Base-by-base conservation (phyloP, 73 alveolate genomes). In the Blepharisma japonicum region DNA sequence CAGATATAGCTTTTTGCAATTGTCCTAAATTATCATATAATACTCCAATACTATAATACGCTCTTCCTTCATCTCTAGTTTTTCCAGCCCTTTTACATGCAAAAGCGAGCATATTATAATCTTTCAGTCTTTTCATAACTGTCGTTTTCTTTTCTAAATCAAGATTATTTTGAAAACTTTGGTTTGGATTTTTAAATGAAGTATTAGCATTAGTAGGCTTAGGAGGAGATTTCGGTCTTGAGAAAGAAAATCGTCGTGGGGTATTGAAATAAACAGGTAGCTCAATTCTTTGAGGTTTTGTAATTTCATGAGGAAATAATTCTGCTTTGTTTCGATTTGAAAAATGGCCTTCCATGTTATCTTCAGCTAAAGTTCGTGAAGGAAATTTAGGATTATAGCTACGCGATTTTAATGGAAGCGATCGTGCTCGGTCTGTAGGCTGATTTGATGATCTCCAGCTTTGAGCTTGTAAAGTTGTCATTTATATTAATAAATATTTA, bases 51-150 rank as follows among this genome's bases (percentile, higher is more conserved):
- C 92, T 77, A 77, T 92, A 92, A 77, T 92, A 92, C 9, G 98
- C 96, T 38, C 98, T 71, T 32, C 98, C 98, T 77, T 92, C 98
- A 78, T 92, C 98, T 78, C 94, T 90, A 2, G 94, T 81, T 51
- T 87, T 92, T 11, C 98, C 98, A 48, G 96, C 98, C 49, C 98
- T 71, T 68, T 90, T 92, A 61, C 98, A 92, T 7, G 98, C 98
- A 77, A 90, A 90, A 9, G 98, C 93, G 0, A 92, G 82, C 77
- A 92, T 92, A 48, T 87, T 87, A 71, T 92, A 92, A 80, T 92
- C 98, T 68, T 90, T 90, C 20, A 90, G 81, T 61, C 98, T 66
- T 72, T 92, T 90, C 68, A 90, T 81, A 7, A 92, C 71, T 45
- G 86, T 50, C 77, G 87, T 92, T 46, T 83, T 83, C 53, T 87